These are phyloP conservation scores for Paramecium pentaurelia DNA, from an alignment of 73 alveolate species.

Conservation along the genomic window DNA sequence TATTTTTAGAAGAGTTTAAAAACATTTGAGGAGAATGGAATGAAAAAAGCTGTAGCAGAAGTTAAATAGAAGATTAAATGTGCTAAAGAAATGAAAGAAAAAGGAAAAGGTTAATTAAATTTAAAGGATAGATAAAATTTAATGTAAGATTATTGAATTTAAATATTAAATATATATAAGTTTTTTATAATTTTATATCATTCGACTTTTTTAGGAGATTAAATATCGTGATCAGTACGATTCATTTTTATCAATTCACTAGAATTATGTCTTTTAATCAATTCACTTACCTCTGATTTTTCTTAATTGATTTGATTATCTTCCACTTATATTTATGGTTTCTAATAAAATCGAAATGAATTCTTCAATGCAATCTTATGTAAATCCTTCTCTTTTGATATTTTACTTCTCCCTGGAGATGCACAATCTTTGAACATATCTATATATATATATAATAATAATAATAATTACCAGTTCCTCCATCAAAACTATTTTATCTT, in stretches of 20 bases:
- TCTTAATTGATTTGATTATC: conserved; percentile 2
- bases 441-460: neutral
- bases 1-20: conserved; percentile 62
- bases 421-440: conserved; percentile 37
- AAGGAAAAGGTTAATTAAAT: conserved; percentile 34
- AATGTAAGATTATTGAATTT: conserved; percentile 29
- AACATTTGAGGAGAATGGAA: conserved; percentile 60
- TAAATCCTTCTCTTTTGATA: neutral
- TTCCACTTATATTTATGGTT: neutral
- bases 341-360: neutral
- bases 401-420: conserved; percentile 22
- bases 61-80: conserved; percentile 58
- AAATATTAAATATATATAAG: neutral
- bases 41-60: conserved; percentile 64
- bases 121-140: conserved; percentile 41
- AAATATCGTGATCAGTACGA: neutral
- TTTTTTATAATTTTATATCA: neutral
- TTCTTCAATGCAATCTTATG: conserved; percentile 43
- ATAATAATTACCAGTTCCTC: neutral
- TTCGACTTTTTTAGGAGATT: neutral
- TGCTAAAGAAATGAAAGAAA: conserved; percentile 49
- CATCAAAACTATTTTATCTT: conserved; percentile 9
- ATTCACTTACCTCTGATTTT: conserved; percentile 1
- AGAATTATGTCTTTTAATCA: conserved; percentile 22
- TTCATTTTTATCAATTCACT: conserved; percentile 34